Base-by-base conservation (phyloP, 2,329 filamentous ascomycete species). In the Ophiostoma perfectum region DNA sequence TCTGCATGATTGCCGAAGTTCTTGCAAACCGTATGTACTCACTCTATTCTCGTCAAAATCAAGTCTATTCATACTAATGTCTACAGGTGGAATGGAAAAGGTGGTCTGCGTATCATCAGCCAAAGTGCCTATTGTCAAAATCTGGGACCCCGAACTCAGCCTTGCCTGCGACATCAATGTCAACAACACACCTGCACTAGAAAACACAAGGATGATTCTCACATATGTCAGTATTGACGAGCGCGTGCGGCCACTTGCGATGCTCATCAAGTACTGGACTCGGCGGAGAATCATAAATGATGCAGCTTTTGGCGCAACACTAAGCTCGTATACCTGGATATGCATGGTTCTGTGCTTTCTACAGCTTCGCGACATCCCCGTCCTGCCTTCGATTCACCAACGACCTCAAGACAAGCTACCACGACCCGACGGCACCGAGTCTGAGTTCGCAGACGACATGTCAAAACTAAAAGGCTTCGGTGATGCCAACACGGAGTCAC, bases 241-340 rank as follows among this genome's bases (percentile, higher is more conserved):
- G 52, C 88, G 95, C 70, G 92, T 99, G 68, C 88, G 95, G 60
- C 93, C 91, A 62, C 81, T 99, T 73, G 94, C 95, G 16, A 98
- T 99, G 92, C 91, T 96, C 70, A 87, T 99, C 80, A 99, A 99
- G 78, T 86, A 98, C 80, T 99, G 95, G 95, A 97, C 95, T 68
- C 92, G 95, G 79, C 86, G 87, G 78, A 88, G 95, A 77, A 90
- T 97, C 74, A 83, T 99, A 73, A 99, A 99, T 76, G 95, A 99
- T 81, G 95, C 95, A 96, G 95, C 91, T 69, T 92, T 93, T 76
- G 93, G 95, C 71, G 93, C 92, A 69, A 99, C 95, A 6, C 83
- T 99, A 70, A 98, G 94, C 78, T 99, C 95, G 18, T 99, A 99
- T 77, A 97, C 95, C 36, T 99, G 95, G 95, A 98, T 98, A 76